Evolutionary conservation across 2,329 filamentous ascomycete species (phyloP).

Genomic region (Tolypocladium amazonense): DNA sequence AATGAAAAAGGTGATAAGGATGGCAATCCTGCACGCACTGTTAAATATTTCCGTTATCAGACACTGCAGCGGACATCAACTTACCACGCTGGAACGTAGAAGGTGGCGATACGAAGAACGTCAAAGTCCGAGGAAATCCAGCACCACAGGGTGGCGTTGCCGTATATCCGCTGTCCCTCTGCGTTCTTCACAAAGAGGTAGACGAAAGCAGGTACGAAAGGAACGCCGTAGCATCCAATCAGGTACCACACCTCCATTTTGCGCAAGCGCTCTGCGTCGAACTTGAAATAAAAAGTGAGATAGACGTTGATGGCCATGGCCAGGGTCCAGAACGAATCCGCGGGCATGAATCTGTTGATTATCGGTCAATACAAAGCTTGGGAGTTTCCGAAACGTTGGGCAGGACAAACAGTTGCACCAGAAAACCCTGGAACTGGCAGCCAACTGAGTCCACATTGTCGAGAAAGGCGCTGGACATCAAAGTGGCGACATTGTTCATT

Average conservation of each 20-base stretch:
- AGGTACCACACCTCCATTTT: constrained; percentile 63
- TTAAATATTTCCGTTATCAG: constrained; percentile 6
- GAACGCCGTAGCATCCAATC: constrained; percentile 59
- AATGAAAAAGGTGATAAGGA: constrained; percentile 51
- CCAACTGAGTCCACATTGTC: constrained; percentile 33
- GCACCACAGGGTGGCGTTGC: constrained; percentile 70
- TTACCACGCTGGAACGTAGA: constrained; percentile 65
- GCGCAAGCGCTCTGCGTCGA: constrained; percentile 51
- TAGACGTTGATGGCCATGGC: constrained; percentile 81
- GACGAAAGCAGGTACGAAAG: constrained; percentile 55
- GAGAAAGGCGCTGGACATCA: constrained; percentile 58
- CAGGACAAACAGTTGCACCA: constrained; percentile 66
- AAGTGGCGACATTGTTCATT: constrained; percentile 63
- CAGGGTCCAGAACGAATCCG: constrained; percentile 66
- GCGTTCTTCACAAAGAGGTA: constrained; percentile 53
- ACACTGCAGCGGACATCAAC: constrained; percentile 6
- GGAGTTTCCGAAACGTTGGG: background rate
- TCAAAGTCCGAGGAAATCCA: constrained; percentile 63
- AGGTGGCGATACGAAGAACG: constrained; percentile 60
- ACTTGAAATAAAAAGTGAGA: constrained; percentile 68
- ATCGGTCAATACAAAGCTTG: background rate
- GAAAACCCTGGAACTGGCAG: constrained; percentile 64
- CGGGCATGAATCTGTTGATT: constrained; percentile 61
- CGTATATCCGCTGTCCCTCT: constrained; percentile 51
- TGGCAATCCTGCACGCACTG: constrained; percentile 39